Evolutionary conservation across 2,329 filamentous ascomycete species (phyloP).

Genomic region (Diaporthe citri): DNA sequence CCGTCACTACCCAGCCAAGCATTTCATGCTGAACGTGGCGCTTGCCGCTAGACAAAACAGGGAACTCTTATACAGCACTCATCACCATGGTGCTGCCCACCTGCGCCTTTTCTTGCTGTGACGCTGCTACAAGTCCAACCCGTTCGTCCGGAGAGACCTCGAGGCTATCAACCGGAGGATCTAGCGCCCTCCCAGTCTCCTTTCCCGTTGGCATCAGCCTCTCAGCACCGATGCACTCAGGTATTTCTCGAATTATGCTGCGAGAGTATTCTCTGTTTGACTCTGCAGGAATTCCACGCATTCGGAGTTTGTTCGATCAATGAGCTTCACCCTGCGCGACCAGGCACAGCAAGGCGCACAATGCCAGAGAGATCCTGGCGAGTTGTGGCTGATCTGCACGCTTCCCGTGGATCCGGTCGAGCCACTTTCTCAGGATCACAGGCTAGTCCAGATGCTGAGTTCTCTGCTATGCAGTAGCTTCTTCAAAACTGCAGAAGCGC

Average conservation of each 20-base stretch:
- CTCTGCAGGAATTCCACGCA: not conserved
- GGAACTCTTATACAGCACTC: constrained; percentile 2
- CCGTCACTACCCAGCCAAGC: constrained; percentile 16
- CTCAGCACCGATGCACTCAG: not conserved
- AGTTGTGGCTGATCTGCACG: constrained; percentile 6
- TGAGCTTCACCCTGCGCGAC: not conserved
- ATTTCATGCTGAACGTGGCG: constrained; percentile 11
- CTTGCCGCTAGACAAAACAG: not conserved
- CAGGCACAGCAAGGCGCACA: not conserved
- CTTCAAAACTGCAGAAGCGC: not conserved
- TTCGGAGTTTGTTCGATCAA: not conserved
- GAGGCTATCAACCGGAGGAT: constrained; percentile 11
- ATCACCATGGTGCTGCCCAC: not conserved
- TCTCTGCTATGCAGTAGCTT: constrained; percentile 17
- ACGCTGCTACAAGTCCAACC: constrained; percentile 9
- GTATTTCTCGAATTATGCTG: not conserved
- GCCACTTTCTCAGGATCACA: not conserved
- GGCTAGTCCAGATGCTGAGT: not conserved
- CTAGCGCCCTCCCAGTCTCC: not conserved
- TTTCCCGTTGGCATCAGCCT: not conserved
- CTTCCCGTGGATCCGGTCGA: constrained; percentile 24
- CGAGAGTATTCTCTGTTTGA: not conserved
- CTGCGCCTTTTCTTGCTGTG: not conserved
- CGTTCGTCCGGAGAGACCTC: not conserved
- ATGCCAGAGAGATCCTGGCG: constrained; percentile 4